Evolutionary conservation across 2,329 filamentous ascomycete genomes (phyloP).

Genomic region (Cercospora berteroae): DNA sequence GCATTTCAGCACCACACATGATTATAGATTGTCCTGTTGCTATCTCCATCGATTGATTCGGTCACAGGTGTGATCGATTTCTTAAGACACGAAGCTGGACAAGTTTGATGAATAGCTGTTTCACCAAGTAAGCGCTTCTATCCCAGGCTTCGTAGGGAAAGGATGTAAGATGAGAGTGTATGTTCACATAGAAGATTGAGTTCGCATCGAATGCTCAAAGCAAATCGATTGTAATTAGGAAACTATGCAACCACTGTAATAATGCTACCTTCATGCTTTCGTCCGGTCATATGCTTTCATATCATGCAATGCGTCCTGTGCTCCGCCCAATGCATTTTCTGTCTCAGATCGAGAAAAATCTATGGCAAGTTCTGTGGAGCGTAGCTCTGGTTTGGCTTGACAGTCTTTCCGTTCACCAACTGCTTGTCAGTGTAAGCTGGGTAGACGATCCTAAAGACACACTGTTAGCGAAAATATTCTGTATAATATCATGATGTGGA

Average conservation of each 20-base stretch:
- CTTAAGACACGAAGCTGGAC: too few species aligned
- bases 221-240: background rate
- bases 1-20: too few species aligned
- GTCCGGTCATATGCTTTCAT: background rate
- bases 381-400: slow-evolving; percentile 29
- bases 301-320: background rate
- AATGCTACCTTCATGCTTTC: background rate
- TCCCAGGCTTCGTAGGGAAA: too few species aligned
- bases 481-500: background rate
- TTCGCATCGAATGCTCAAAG: too few species aligned
- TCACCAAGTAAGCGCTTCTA: too few species aligned
- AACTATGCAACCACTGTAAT: background rate
- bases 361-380: slow-evolving; percentile 27
- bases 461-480: background rate
- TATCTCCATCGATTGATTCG: too few species aligned
- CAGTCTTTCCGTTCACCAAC: slow-evolving; percentile 19
- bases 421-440: slow-evolving; percentile 26
- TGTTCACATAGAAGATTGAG: too few species aligned
- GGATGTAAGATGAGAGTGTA: too few species aligned
- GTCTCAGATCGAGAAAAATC: background rate
- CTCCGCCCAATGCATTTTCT: background rate
- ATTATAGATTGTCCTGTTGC: too few species aligned
- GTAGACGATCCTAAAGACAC: slow-evolving; percentile 16
- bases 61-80: too few species aligned
- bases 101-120: too few species aligned